Evolutionary conservation across 73 alveolate genomes (phyloP), one percentile per base, ranked within the genome.

Genomic region (Paraurostyla sp.): DNA sequence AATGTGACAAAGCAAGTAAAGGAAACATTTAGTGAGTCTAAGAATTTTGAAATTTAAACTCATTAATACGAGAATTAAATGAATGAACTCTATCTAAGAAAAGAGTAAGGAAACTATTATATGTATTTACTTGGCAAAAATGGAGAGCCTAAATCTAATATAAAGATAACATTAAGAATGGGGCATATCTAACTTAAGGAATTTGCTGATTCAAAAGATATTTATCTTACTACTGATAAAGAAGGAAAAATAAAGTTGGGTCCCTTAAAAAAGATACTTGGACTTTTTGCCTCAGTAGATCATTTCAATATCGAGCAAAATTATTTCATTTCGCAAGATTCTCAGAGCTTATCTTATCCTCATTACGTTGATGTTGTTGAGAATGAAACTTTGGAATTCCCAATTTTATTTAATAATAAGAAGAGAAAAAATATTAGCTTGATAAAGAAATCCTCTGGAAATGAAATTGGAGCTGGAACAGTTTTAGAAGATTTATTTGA

Each of bases 181-280:
- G 38, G n/a, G 46, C 80, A 57, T 33, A 9, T n/a, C 13, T 27
- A 51, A 25, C 11, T 52, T 33, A 1, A 23, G 6, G 13, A 9
- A 36, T 13, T 2, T 2, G 4, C n/a, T 9, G 60, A 2, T 23
- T 57, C 30, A 41, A 22, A 16, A 2, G 7, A 7, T 35, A 20
- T 36, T 40, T 68, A 48, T 25, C 81, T 90, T 20, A 63, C 33
- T 23, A 82, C 92, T 0, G 95, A 90, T 59, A 9, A 29, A 32
- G 86, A 90, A 25, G 95, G 95, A 23, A 69, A 49, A 52, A 40
- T 90, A 0, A 57, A 51, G 38, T 65, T 90, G 2, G 95, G 95
- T 0, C 30, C 35, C 46, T 80, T 90, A 0, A 50, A 83, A 45
- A 56, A 69, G 0, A 76, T 71, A 16, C 32, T 18, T n/a, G 45